A percentile compares a stretch with the other conserved stretches of the same genome.
phyloP scores from a whole-genome alignment of 192 early-diverging fungal species.

The Entomortierella lignicola region DNA sequence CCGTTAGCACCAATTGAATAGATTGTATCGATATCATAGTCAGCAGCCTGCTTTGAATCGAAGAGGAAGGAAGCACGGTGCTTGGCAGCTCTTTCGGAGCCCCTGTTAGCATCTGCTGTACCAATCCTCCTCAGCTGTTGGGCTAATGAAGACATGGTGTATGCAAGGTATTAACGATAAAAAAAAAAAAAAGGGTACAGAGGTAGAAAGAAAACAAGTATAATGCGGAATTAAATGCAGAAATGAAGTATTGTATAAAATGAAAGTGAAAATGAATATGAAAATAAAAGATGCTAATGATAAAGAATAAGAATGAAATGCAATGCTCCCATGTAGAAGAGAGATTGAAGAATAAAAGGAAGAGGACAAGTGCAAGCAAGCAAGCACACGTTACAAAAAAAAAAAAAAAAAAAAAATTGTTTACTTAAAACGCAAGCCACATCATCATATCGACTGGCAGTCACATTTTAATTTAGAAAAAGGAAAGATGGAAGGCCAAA shows the following conservation, averaged over 20 bases:
- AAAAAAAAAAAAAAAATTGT: slow-evolving; percentile 8
- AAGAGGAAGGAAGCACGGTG: slow-evolving; percentile 85
- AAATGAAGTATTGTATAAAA: slow-evolving; percentile 1
- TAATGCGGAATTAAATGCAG: background rate
- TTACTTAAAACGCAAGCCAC: slow-evolving; percentile 7
- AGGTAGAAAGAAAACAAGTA: background rate
- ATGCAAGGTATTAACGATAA: slow-evolving; percentile 2
- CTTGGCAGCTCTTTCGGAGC: slow-evolving; percentile 65
- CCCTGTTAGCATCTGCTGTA: slow-evolving; percentile 67
- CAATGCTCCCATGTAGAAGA: slow-evolving; percentile 7
- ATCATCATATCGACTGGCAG: slow-evolving; percentile 1
- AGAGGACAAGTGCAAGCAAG: background rate
- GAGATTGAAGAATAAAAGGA: background rate
- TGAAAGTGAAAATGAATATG: no score
- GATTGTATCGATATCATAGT: slow-evolving; percentile 89
- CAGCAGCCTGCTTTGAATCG: slow-evolving; percentile 83
- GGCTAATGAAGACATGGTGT: slow-evolving; percentile 70
- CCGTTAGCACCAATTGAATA: slow-evolving; percentile 86
- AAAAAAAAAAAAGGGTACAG: slow-evolving; percentile 2
- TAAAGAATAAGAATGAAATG: background rate
- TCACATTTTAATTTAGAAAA: background rate
- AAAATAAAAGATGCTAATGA: background rate
- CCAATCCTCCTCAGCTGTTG: slow-evolving; percentile 74
- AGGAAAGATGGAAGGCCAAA: background rate
- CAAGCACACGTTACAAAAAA: slow-evolving; percentile 20